Evolutionary conservation across 2,329 filamentous ascomycete species (phyloP).

Genomic region (Fusarium armeniacum): DNA sequence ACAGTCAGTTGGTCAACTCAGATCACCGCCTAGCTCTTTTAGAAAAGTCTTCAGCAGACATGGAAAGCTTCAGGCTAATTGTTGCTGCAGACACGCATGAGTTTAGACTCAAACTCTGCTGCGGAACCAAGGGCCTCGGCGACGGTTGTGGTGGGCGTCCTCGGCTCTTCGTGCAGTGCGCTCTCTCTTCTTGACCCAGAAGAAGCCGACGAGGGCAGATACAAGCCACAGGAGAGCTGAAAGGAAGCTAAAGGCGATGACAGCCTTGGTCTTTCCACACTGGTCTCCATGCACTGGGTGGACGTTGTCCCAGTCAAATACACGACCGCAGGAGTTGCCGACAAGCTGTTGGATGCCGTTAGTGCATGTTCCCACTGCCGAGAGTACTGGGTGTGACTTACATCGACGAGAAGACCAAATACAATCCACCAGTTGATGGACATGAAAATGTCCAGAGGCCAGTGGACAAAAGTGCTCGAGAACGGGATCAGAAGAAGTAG

Average conservation of each 20-base stretch:
- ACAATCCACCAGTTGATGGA: conserved; percentile 78
- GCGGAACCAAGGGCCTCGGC: conserved; percentile 60
- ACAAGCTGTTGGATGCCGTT: conserved; percentile 54
- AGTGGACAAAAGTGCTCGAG: conserved; percentile 75
- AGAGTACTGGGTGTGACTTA: conserved; percentile 55
- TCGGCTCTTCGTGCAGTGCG: conserved; percentile 54
- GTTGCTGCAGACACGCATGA: not conserved
- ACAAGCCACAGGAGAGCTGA: conserved; percentile 79
- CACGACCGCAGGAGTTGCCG: conserved; percentile 65
- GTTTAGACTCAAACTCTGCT: conserved; percentile 56
- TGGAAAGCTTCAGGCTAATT: conserved; percentile 11
- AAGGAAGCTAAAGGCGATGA: conserved; percentile 79
- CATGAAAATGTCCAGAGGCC: conserved; percentile 78
- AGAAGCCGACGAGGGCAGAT: conserved; percentile 70
- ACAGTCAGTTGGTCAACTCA: conserved; percentile 25
- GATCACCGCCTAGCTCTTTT: conserved; percentile 4
- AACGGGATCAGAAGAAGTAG: conserved; percentile 82
- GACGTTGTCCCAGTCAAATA: conserved; percentile 73
- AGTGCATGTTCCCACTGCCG: conserved; percentile 16
- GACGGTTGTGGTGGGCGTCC: conserved; percentile 45
- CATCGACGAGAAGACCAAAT: conserved; percentile 75
- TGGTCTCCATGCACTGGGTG: conserved; percentile 59
- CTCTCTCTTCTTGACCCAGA: conserved; percentile 64
- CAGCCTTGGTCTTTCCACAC: conserved; percentile 78
- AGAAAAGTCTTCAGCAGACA: conserved; percentile 25